Conservation (phyloP, 352 stramenopile genomes). For the Aphanomyces cochlioides region DNA sequence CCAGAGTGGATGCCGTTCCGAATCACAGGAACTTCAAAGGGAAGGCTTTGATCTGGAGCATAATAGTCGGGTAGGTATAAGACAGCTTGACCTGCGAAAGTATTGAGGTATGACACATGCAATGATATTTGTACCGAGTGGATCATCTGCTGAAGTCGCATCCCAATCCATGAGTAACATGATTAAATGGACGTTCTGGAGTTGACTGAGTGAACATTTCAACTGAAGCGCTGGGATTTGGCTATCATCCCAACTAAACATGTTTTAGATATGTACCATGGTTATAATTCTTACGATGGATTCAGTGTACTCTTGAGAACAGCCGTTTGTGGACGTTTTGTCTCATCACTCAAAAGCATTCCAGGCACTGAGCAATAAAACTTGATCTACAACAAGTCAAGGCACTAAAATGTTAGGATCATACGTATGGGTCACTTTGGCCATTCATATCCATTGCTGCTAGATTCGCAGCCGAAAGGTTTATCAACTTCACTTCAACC, state of each 20-base stretch:
- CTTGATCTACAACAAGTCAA: constrained; percentile 8
- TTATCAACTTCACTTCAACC: constrained; percentile 56
- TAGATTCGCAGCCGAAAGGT: constrained; percentile 55
- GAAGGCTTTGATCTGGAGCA: constrained; percentile 29
- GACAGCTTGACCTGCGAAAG: constrained; percentile 44
- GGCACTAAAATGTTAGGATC: constrained; percentile 15
- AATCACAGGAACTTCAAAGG: constrained; percentile 51
- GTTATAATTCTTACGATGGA: constrained; percentile 41
- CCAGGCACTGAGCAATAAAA: constrained; percentile 22
- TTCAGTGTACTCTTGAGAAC: constrained; percentile 66
- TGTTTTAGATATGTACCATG: not conserved
- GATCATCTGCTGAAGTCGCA: constrained; percentile 61
- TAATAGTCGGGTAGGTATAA: constrained; percentile 60
- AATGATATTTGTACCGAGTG: constrained; percentile 45
- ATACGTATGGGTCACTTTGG: constrained; percentile 75
- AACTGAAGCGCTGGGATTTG: constrained; percentile 63
- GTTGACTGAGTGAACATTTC: constrained; percentile 40
- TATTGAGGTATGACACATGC: not conserved
- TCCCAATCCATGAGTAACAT: constrained; percentile 83
- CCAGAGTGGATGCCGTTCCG: constrained; percentile 57
- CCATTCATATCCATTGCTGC: constrained; percentile 70
- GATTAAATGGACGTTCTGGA: constrained; percentile 62
- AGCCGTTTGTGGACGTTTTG: constrained; percentile 49
- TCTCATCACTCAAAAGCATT: constrained; percentile 28
- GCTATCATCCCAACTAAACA: constrained; percentile 53